Base-by-base conservation (phyloP, 78 protist genomes). In the Cavenderia fasciculata region DNA sequence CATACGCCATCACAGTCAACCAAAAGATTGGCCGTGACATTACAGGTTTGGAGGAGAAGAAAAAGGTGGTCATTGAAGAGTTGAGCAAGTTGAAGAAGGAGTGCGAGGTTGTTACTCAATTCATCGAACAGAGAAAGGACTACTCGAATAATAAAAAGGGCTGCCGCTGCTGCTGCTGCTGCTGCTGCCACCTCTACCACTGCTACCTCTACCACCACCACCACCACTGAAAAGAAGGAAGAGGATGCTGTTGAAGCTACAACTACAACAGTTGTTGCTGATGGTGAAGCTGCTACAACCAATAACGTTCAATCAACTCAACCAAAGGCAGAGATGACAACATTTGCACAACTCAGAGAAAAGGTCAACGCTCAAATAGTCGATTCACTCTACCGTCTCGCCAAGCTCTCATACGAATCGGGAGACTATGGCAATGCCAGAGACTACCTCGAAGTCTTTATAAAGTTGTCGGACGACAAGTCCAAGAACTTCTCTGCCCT, bases 401-500 rank as follows among this genome's bases (percentile, higher is more conserved):
- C 94, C 18, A 88, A 69, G 47, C 66, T 74, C 36, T 65, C 40
- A 29, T 69, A 76, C 40, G 82, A 76, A 46, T 36, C 59, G 16
- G 92, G 94, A 41, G 59, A 70, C 43, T 82, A 74, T 65, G 61
- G 61, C n/a, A 40, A 33, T 21, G 65, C 90, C 27, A 82, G 74
- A 68, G 90, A 86, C 8, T 61, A 71, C 44, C 33, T 86, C 40
- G 87, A 69, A 21, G 43, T 75, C n/a, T 86, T 44, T 34, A n/a
- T 56, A 27, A 47, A 40, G 74, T 34, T 90, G 7, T 49, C 84
- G 33, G 57, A 62, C n/a, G 87, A 86, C 72, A 43, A 43, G 44
- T 92, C 74, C 19, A 78, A 82, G 69, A 7, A 29, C 14, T 16
- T 87, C 33, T 44, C 87, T 29, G 97, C 97, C 2, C 63, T 92